Conservation (phyloP, 192 early-diverging fungal species). For the Piromyces finnis region DNA sequence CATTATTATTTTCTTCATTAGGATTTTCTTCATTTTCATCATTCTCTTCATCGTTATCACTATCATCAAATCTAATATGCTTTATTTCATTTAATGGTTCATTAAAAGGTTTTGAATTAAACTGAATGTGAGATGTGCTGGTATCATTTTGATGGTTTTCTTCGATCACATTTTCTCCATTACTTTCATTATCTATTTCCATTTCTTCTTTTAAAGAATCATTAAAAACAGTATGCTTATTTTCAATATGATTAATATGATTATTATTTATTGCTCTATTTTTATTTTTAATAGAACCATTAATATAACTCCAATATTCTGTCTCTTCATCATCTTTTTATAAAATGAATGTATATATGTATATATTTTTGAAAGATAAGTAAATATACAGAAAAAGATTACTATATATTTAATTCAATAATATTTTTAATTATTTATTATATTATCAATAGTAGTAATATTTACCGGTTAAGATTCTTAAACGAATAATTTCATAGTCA, state of each 20-base stretch:
- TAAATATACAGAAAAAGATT: no score
- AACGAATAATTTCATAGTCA: background rate
- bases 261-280: background rate
- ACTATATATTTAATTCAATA: no score
- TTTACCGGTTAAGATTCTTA: background rate
- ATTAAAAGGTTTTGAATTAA: background rate
- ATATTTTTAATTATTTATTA: no score
- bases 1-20: background rate
- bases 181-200: background rate
- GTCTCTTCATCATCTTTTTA: background rate
- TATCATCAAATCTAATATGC: background rate
- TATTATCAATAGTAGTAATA: no score
- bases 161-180: background rate
- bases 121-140: background rate
- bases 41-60: background rate
- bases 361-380: background rate
- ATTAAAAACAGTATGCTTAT: background rate
- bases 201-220: background rate
- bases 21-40: background rate
- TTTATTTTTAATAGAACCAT: background rate
- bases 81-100: background rate
- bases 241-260: background rate
- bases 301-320: background rate
- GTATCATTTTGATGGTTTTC: background rate
- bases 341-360: background rate